Evolutionary conservation across 176 grass and related monocot genomes (phyloP), one percentile per base, ranked within the genome.

Genomic region (Chrysopogon serrulatus): DNA sequence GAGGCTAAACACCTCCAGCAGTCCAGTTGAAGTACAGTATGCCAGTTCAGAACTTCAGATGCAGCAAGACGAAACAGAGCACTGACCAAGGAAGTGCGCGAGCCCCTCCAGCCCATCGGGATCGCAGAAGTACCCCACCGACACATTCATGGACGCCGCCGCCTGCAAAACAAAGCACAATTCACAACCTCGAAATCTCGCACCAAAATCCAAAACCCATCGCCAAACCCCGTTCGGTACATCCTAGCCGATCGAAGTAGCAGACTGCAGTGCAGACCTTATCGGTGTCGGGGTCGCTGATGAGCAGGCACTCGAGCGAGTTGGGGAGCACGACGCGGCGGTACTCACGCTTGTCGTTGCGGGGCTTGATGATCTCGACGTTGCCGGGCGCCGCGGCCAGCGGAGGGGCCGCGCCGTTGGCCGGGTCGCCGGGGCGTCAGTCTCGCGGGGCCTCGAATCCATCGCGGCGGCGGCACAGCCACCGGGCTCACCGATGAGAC

Each of bases 281-380:
- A 42, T 98, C 96, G 18, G 93, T 95, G 61, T 98, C 96, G 72
- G 96, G 91, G 80, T 98, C 96, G 89, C 96, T 95, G 89, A 98
- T 86, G 70, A 98, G 89, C 82, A 94, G 93, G 45, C 88, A 92
- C 68, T 92, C 91, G 39, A 98, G 82, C 40, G 53, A 83, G 80
- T 98, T 98, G 17, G 93, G 82, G 45, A 98, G 96, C 67, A 98
- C 93, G 69, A 98, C 83, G 68, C 91, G 91, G 49, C 96, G 84
- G 85, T 98, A 98, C 77, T 71, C 91, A 12, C 96, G 88, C 80
- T 87, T 90, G 86, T 95, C 96, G 88, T 88, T 95, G 68, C 91
- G 96, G 56, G 93, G 87, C 45, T 75, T 95, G 68, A 84, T 83
- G 84, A 98, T 93, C 83, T 95, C 91, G 34, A 83, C 87, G 42